Conservation (phyloP, 805 yeast genomes). For the Clavispora phyllophila region DNA sequence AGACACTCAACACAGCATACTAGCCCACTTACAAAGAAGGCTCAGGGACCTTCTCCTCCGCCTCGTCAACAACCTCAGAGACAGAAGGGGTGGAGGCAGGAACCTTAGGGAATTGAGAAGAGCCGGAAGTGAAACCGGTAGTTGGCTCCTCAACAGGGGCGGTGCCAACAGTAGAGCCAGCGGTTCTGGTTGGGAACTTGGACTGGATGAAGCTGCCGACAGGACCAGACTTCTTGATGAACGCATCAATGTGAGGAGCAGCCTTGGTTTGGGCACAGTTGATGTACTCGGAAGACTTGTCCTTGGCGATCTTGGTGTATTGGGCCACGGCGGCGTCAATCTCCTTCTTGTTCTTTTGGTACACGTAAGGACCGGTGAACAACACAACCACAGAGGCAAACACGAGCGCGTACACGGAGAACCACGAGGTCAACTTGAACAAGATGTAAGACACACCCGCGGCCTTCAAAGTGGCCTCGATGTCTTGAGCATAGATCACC, state of each 20-base stretch:
- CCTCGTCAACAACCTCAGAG: conserved; percentile 2
- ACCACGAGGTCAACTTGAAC: conserved; percentile 68
- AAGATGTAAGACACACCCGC: conserved; percentile 61
- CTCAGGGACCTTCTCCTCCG: conserved; percentile 5
- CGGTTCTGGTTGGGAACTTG: conserved; percentile 62
- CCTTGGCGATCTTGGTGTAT: conserved; percentile 41
- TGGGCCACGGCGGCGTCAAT: conserved; percentile 60
- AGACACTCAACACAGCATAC: not conserved
- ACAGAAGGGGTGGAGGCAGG: conserved; percentile 21
- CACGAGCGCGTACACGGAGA: conserved; percentile 66
- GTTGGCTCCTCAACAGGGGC: conserved; percentile 12
- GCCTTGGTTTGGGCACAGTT: conserved; percentile 36
- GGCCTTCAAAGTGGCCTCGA: conserved; percentile 68
- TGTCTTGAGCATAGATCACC: conserved; percentile 61
- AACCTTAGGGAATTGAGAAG: conserved; percentile 39
- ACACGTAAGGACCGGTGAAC: conserved; percentile 73
- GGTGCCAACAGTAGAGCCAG: conserved; percentile 58
- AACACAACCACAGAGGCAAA: conserved; percentile 52
- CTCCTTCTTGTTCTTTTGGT: conserved; percentile 69
- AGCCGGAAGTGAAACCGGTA: conserved; percentile 28
- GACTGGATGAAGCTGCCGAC: conserved; percentile 55
- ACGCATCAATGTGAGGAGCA: conserved; percentile 54
- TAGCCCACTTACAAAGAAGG: conserved; percentile 1
- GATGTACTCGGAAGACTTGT: conserved; percentile 43
- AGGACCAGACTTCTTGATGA: conserved; percentile 61